Conservation (phyloP, 2,329 filamentous ascomycete species). For the Ilyonectria mors-panacis region DNA sequence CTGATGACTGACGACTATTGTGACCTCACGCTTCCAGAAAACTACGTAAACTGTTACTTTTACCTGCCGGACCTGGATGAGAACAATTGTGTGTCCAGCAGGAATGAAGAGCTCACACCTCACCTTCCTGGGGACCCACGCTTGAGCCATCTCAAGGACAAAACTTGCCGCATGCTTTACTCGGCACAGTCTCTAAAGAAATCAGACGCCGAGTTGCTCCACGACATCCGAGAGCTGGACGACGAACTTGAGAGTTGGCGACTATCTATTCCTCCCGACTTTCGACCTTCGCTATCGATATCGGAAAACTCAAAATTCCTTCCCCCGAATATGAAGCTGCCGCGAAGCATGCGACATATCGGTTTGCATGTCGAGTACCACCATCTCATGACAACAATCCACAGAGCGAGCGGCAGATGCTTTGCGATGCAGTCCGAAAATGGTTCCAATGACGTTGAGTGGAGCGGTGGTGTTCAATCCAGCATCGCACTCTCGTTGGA, state of each 20-base stretch:
- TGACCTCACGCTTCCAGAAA: conserved; percentile 54
- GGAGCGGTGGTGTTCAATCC: conserved; percentile 62
- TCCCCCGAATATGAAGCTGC: conserved; percentile 21
- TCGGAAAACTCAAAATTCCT: neutral
- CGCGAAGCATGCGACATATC: conserved; percentile 60
- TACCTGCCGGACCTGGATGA: conserved; percentile 23
- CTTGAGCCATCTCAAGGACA: conserved; percentile 66
- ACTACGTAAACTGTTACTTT: conserved; percentile 47
- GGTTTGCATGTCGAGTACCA: conserved; percentile 68
- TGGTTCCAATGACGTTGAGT: conserved; percentile 48
- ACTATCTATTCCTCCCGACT: conserved; percentile 59
- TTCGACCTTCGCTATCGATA: conserved; percentile 63
- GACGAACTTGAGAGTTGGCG: conserved; percentile 70
- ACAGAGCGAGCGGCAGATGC: conserved; percentile 67
- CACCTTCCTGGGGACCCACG: conserved; percentile 62
- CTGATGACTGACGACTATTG: conserved; percentile 42
- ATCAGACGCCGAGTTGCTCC: conserved; percentile 66
- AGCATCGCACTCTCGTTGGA: conserved; percentile 67
- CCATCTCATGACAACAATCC: conserved; percentile 67
- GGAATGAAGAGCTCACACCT: conserved; percentile 36
- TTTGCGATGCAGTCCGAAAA: conserved; percentile 22
- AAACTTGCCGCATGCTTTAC: conserved; percentile 63
- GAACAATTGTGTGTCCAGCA: neutral
- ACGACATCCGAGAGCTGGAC: conserved; percentile 69
- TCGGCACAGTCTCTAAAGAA: conserved; percentile 63